These are phyloP conservation scores for Stevia rebaudiana DNA, from an alignment of 140 eudicot species.

Conservation along the genomic window DNA sequence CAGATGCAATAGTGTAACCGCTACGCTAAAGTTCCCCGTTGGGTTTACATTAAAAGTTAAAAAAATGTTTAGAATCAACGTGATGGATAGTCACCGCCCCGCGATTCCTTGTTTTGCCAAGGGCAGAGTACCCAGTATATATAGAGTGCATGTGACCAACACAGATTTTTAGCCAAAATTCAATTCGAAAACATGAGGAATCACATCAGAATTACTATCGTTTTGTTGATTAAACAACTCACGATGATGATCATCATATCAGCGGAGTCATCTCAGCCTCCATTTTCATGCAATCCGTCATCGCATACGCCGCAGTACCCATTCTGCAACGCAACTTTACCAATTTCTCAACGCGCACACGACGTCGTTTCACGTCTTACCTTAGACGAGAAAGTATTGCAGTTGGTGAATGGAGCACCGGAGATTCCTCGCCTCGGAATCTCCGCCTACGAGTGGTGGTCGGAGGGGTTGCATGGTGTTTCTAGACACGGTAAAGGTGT, in stretches of 20 bases:
- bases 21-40: no score
- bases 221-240: not conserved
- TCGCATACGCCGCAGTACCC: conserved; percentile 10
- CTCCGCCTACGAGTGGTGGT: conserved; percentile 60
- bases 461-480: conserved; percentile 58
- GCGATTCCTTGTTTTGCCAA: no score
- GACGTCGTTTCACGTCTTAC: conserved; percentile 47
- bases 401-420: conserved; percentile 47
- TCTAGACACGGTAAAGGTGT: conserved; percentile 50
- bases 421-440: conserved; percentile 54
- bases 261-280: conserved; percentile 22
- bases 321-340: conserved; percentile 35
- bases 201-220: not conserved
- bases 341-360: conserved; percentile 31
- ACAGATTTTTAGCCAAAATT: not conserved
- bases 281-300: conserved; percentile 30
- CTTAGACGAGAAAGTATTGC: conserved; percentile 48
- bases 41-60: no score
- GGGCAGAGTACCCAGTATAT: no score
- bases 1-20: no score
- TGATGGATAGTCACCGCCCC: no score
- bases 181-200: not conserved
- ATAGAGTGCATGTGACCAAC: no score
- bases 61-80: no score
- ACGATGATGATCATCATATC: not conserved